Evolutionary conservation across 83 land plant species (phyloP), one percentile per base, ranked within the genome.

Genomic region (Picea engelmannii): DNA sequence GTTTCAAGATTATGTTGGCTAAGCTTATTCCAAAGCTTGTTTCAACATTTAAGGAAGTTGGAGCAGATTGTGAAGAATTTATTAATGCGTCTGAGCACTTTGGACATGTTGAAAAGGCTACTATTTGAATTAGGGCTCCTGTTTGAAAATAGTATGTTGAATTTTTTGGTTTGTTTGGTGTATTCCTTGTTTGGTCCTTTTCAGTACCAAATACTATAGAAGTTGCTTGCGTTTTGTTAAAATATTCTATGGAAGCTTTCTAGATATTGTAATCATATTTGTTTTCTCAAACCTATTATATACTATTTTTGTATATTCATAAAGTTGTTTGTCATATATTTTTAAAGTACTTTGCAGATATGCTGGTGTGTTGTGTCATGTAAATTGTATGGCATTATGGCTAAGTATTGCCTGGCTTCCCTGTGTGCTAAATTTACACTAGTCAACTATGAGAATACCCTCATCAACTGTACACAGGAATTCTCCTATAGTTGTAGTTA

Each of bases 1-100:
- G 99, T 12, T 97, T 97, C 88, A 94, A 89, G 85, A 87, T 97
- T 62, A 95, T 97, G 96, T 90, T 97, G 66, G 84, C 87, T 1
- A 97, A 97, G 88, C 84, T 97, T 27, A 78, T 31, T 31, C 35
- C 2, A 31, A 31, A 31, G 35, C 35, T 1, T 31, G 35, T 31
- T 31, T 31, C 35, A 25, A 91, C 93, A 11, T 95, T 97, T 59
- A 79, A 83, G 10, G 88, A 83, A 44, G 84, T 79, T 69, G 99
- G 96, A 62, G 88, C 91, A 25, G 89, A 91, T 69, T 95, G 93
- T 81, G 79, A 76, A 58, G 82, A 81, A 65, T 84, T 85, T 78
- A 24, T 81, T 6, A 60, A 81, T 67, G 69, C 55, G 80, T 59
- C 42, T 31, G 42, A 78, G 65, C 18, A 59, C 40, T 78, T 78